A percentile compares a stretch with the other conserved stretches of the same genome.
phyloP scores from a whole-genome alignment of 2,329 filamentous ascomycete genomes.

The Biscogniauxia marginata region DNA sequence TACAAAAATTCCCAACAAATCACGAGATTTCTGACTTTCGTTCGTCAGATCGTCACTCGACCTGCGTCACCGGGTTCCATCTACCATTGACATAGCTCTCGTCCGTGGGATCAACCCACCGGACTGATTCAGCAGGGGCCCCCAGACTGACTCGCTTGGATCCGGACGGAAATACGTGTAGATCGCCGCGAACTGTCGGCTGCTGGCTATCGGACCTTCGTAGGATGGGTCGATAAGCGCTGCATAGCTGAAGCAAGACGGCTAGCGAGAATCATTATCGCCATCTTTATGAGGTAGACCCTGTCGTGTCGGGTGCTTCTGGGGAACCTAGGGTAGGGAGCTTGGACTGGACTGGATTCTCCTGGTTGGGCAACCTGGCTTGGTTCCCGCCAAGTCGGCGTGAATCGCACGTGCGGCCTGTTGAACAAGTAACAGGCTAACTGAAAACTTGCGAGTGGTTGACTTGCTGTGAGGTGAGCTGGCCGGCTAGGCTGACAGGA shows the following conservation, averaged over 20 bases:
- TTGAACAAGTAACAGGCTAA: neutral
- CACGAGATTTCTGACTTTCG: neutral
- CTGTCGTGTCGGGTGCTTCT: neutral
- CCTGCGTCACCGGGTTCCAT: conserved; percentile 4
- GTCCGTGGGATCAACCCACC: neutral
- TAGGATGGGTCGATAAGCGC: conserved; percentile 12
- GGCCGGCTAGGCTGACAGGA: neutral
- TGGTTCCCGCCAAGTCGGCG: neutral
- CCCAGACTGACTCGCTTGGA: neutral
- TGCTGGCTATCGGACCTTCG: conserved; percentile 1
- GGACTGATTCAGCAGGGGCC: neutral
- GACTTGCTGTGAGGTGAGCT: neutral
- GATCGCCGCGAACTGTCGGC: neutral
- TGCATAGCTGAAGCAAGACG: neutral
- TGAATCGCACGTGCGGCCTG: neutral
- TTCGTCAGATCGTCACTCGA: conserved; percentile 3
- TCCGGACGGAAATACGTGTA: neutral
- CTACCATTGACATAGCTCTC: neutral
- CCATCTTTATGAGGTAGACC: neutral
- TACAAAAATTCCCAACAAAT: neutral
- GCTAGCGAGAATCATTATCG: neutral
- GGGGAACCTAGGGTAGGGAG: neutral
- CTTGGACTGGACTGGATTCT: neutral
- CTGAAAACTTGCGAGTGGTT: neutral
- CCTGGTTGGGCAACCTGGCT: neutral